Evolutionary conservation across 140 eudicot species (phyloP), one percentile per base, ranked within the genome.

Genomic region (Oenanthe javanica): DNA sequence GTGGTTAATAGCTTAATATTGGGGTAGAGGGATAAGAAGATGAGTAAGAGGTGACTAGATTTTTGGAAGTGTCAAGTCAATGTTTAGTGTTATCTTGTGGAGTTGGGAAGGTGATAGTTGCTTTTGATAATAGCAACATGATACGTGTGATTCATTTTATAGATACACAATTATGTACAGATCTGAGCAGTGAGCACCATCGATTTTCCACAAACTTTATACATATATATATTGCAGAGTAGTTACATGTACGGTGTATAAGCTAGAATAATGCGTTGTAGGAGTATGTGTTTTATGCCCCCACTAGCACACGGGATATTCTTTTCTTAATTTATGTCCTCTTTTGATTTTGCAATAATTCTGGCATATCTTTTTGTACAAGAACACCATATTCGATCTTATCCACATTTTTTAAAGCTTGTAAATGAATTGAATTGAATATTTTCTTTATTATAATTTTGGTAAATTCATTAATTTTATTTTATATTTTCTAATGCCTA

Each of bases 41-140:
- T 31, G 73, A 67, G 45, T 67, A 67, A 31, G 73, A 67, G 73
- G 21, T 67, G 73, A 67, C 21, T 31, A 67, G 73, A 67, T 67
- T 0, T 25, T 67, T 11, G 73, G 45, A 67, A 67, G 73, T 31
- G 45, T 67, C 73, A 31, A 67, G 18, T 27, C 73, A 67, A 31
- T 25, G 73, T 25, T 66, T 67, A 67, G 14, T 9, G 11, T 59
- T 21, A 57, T 21, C 31, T 59, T n/a, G 69, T 6, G 7, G 43
- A 5, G 73, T 27, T 0, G 72, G 43, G 38, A 27, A 27, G 15
- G 19, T 9, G 72, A n/a, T 64, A 11, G 42, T 59, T 25, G 42
- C 16, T 25, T 67, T 67, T 25, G 73, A 67, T 67, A 67, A 67
- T 1, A 25, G 40, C 8, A 31, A 67, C 31, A 43, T 67, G 43